phyloP scores from a whole-genome alignment of 441 rosid genomes.

The Dalechampia spathulata region DNA sequence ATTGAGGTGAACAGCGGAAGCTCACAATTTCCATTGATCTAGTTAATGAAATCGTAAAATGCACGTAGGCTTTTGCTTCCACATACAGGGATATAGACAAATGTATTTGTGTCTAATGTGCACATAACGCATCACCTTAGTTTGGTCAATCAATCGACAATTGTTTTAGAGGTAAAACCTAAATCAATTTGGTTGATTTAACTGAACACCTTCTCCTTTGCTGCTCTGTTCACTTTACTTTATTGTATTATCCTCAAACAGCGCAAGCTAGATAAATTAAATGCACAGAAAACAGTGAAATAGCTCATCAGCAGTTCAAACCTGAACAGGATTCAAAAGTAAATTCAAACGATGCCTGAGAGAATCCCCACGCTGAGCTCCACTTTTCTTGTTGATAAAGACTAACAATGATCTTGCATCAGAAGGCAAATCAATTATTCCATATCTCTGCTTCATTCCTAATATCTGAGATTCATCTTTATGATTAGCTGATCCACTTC shows the following conservation, averaged over 20 bases:
- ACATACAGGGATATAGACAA: not conserved
- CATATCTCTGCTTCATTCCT: conserved; percentile 68
- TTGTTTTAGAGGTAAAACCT: too few species aligned
- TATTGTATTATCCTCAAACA: not conserved
- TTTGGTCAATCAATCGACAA: not conserved
- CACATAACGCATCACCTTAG: not conserved
- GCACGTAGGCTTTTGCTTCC: too few species aligned
- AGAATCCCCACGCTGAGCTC: conserved; percentile 88
- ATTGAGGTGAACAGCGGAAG: too few species aligned
- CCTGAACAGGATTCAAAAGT: conserved; percentile 95
- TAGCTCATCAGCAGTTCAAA: conserved; percentile 13
- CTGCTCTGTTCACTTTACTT: too few species aligned
- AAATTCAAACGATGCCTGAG: conserved; percentile 78
- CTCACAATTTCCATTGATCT: not conserved
- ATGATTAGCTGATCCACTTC: conserved; percentile 59
- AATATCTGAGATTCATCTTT: conserved; percentile 64
- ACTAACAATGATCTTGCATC: conserved; percentile 89
- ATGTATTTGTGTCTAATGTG: too few species aligned
- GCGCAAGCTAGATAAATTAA: not conserved
- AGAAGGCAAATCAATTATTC: conserved; percentile 77
- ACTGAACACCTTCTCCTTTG: too few species aligned
- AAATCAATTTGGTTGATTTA: too few species aligned
- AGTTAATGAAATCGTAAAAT: not conserved
- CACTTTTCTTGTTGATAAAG: conserved; percentile 94
- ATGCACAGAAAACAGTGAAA: not conserved